phyloP scores from a whole-genome alignment of 495 filamentous ascomycete species.

The Amniculicola lignicola region DNA sequence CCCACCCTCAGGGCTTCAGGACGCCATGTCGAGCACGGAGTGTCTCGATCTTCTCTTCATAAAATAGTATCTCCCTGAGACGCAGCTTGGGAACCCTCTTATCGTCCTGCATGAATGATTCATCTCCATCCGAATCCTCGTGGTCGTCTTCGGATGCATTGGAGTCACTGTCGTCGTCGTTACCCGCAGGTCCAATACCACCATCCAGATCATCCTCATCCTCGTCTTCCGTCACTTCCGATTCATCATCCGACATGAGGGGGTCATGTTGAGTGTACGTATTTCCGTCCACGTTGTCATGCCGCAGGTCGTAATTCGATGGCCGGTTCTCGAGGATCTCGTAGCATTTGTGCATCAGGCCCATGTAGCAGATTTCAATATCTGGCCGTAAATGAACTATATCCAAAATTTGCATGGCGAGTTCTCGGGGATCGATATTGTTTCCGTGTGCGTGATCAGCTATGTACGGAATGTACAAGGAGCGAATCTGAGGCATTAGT shows the following conservation, averaged over 20 bases:
- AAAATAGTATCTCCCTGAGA: conserved; percentile 48
- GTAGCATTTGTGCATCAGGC: conserved; percentile 79
- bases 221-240: conserved; percentile 49
- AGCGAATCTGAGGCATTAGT: conserved; percentile 68
- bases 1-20: conserved; percentile 13
- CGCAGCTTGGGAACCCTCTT: conserved; percentile 56
- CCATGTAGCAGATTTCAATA: conserved; percentile 77
- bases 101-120: conserved; percentile 46
- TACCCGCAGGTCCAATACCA: conserved; percentile 37
- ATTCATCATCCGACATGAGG: conserved; percentile 51
- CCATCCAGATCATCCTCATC: conserved; percentile 45
- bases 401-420: conserved; percentile 80
- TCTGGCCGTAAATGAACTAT: conserved; percentile 84
- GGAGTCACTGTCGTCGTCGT: conserved; percentile 42
- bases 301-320: conserved; percentile 46
- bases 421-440: conserved; percentile 60
- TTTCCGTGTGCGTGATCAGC: conserved; percentile 58
- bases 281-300: conserved; percentile 28
- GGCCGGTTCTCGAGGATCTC: conserved; percentile 72
- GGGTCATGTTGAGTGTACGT: conserved; percentile 27
- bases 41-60: conserved; percentile 15
- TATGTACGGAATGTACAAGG: conserved; percentile 75
- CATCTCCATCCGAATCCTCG: conserved; percentile 46
- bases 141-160: conserved; percentile 49
- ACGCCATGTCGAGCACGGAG: conserved; percentile 4